Evolutionary conservation across 106 monocot genomes (phyloP).

Genomic region (Amphibolis antarctica): DNA sequence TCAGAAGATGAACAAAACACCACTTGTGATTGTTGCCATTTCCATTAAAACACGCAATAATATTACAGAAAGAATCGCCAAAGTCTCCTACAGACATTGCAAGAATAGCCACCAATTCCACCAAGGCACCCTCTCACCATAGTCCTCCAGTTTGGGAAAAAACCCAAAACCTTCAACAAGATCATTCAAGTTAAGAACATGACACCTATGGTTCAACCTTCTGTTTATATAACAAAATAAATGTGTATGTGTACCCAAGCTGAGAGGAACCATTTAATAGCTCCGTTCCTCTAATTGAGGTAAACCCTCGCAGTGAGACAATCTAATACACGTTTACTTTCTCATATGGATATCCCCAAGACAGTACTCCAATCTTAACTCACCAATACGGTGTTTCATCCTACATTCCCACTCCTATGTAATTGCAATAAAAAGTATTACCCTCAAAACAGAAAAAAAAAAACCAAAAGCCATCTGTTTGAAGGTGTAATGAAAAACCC

Average conservation of each 20-base stretch:
- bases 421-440: no score
- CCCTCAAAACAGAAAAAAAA: no score
- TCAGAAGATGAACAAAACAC: constrained; percentile 69
- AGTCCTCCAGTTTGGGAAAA: constrained; percentile 78
- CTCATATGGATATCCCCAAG: neutral
- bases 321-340: neutral
- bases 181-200: constrained; percentile 84
- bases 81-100: constrained; percentile 57
- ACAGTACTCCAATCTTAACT: neutral
- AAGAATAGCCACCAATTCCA: constrained; percentile 91
- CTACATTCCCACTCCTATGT: no score
- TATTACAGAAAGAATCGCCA: constrained; percentile 88
- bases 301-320: no score
- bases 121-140: constrained; percentile 89
- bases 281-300: no score
- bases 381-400: no score
- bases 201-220: constrained; percentile 39
- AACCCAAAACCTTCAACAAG: constrained; percentile 99
- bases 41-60: constrained; percentile 84
- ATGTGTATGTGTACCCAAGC: neutral
- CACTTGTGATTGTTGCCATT: constrained; percentile 58
- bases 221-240: constrained; percentile 24
- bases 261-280: neutral
- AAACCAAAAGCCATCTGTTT: no score
- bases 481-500: no score